Evolutionary conservation across 306 rosid species (phyloP), one percentile per base, ranked within the genome.

Genomic region (Boehmeria nivea): DNA sequence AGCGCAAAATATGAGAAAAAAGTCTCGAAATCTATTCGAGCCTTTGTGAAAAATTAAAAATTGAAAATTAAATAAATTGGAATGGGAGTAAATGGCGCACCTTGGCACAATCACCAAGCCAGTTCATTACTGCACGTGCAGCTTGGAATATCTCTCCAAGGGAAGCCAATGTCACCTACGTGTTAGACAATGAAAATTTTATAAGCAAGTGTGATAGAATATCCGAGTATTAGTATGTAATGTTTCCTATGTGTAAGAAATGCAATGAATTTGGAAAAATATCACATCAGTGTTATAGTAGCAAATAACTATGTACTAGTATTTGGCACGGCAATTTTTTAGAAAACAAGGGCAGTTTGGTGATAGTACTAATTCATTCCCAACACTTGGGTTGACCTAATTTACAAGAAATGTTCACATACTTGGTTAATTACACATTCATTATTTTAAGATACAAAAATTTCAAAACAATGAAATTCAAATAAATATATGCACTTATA

Each of bases 51-150:
- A 31, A 39, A 43, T 48, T 54, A 20, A 43, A 57, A 18, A 45
- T 22, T 40, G 36, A 60, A 42, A 69, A 38, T 24, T 61, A 26
- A 38, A 48, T 24, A 54, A 31, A 16, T 4, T 5, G 11, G 38
- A 33, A 8, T 1, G 17, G 45, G 17, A 40, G 17, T 40, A 14
- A 40, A 54, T n/a, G 40, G 51, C 66, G 65, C 58, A 81, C 94
- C 83, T 79, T 84, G 31, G 96, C 94, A 71, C 96, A 87, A 69
- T 87, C 96, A 72, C 96, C 83, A 27, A 87, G 94, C 96, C 96
- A 87, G 50, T 77, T 62, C 96, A 87, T 87, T 31, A 73, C 85
- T 55, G 72, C 89, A 47, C 89, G 94, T 0, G 96, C 89, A 73
- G 96, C 96, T 79, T 79, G 76, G 71, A 87, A 87, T 62, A 81